Evolutionary conservation across 257 asterid species (phyloP), one percentile per base, ranked within the genome.

Genomic region (Solanum pennellii): DNA sequence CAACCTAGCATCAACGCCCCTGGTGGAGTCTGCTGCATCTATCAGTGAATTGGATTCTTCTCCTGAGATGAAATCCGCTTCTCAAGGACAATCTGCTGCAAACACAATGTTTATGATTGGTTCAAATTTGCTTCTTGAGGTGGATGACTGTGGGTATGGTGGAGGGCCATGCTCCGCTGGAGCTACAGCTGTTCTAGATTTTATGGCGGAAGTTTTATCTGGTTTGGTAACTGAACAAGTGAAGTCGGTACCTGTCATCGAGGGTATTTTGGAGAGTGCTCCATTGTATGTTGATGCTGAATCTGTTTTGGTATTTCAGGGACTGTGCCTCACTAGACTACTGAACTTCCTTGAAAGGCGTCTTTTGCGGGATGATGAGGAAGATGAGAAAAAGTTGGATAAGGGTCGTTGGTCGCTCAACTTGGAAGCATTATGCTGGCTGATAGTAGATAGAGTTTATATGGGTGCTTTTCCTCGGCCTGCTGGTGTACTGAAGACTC

Each of bases 131-230:
- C 96, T 97, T 82, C 95, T 97, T 87, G 97, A 96, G 89, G 98
- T 97, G 86, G 99, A 97, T 89, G 98, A 97, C 88, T 93, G 94
- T 91, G 98, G 99, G 80, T 96, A 96, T 90, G 98, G 99, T 84
- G 98, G 99, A n/a, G 99, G 99, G 29, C 99, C 99, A 14, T 97
- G 99, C 87, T 96, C 99, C 88, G 98, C 99, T 88, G 98, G 95
- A 80, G 99, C 99, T 85, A 90, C 98, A 89, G 98, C 99, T 86
- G 92, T 97, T 91, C 89, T 96, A 65, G 99, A 97, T 90, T 95
- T 97, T 87, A 87, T 97, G 91, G 98, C 99, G 11, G 99, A 95
- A 94, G 98, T 97, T 91, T 91, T 97, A 42, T 94, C 99, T 74
- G 98, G 92, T 90, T 89, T 96, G 84, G 90, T 92, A 71, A 93